Base-by-base conservation (phyloP, 441 rosid species). In the Corymbia citriodora region DNA sequence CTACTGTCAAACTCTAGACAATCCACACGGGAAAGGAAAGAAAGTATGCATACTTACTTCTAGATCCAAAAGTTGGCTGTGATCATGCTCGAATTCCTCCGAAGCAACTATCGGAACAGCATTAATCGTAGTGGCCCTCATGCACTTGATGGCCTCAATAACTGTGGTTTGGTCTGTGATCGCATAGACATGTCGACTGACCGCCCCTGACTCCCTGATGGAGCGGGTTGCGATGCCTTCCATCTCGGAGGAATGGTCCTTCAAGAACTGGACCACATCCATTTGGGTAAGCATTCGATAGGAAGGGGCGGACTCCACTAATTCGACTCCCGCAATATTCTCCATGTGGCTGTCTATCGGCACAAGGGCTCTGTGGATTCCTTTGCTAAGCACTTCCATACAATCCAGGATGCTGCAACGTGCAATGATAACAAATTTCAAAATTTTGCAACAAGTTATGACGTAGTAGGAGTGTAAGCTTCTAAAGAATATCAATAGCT, bases 311-410 rank as follows among this genome's bases (percentile, higher is more conserved):
- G 97, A 94, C 90, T 97, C 98, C 63, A 95, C 93, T 12, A 96
- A 94, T 91, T 96, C 97, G 11, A 93, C 97, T n/a, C 98, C 98
- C 49, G 94, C 91, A 7, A 93, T 49, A 86, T 93, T 94, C 50
- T 94, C 95, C 93, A 89, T 91, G 55, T 89, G 94, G 54, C 96
- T 88, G 87, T 95, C 97, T 4, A 92, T 16, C 10, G 99, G 99
- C 63, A 97, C 99, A 90, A 98, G 91, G 21, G 97, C 98, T 5
- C 98, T 92, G 93, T 98, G 99, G 45, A 95, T 94, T 90, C 98
- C 99, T 93, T 98, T 98, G 95, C 98, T 95, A 61, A 97, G 94
- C 90, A 97, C 94, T 92, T 96, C 98, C 97, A 97, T 95, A 90
- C 99, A 96, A 49, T 97, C 99, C 25, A 96, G 11, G 83, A 97